Evolutionary conservation across 176 grass and related monocot genomes (phyloP).

Genomic region (Musa beccarii): DNA sequence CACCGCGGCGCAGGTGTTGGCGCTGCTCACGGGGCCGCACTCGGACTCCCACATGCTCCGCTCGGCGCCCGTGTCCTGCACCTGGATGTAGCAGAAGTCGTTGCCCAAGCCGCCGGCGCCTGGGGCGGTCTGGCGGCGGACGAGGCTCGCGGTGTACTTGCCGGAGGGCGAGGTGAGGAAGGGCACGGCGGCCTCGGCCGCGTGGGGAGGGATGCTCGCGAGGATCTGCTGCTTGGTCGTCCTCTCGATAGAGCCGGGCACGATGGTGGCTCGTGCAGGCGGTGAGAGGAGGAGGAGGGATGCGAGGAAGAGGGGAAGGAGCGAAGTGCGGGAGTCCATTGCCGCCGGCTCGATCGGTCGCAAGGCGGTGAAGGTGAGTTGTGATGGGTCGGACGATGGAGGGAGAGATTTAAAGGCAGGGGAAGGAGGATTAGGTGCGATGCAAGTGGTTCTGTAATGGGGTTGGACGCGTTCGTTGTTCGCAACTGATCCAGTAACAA

Average conservation of each 20-base stretch:
- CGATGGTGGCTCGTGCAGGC: slow-evolving; percentile 9
- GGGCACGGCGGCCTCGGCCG: slow-evolving; percentile 28
- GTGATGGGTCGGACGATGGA: not conserved
- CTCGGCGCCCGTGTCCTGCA: slow-evolving; percentile 24
- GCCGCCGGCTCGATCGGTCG: not conserved
- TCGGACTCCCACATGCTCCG: slow-evolving; percentile 78
- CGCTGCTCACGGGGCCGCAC: slow-evolving; percentile 58
- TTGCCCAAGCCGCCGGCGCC: slow-evolving; percentile 64
- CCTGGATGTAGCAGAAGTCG: slow-evolving; percentile 85
- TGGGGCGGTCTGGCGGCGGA: slow-evolving; percentile 39
- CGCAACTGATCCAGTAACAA: slow-evolving; percentile 24
- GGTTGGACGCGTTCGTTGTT: not conserved
- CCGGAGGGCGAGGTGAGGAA: slow-evolving; percentile 65
- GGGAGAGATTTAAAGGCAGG: not conserved
- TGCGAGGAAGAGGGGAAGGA: not conserved
- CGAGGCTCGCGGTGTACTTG: slow-evolving; percentile 53
- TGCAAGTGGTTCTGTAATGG: not conserved
- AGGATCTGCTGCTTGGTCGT: slow-evolving; percentile 78
- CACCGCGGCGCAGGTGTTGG: slow-evolving; percentile 58
- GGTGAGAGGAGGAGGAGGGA: slow-evolving; percentile 19
- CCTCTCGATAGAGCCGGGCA: slow-evolving; percentile 46
- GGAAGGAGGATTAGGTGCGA: not conserved
- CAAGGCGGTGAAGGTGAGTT: not conserved
- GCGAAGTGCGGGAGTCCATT: slow-evolving; percentile 21
- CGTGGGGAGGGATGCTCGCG: slow-evolving; percentile 34